Conservation (phyloP, 805 yeast genomes). For the Pichia rugopelliculosa region DNA sequence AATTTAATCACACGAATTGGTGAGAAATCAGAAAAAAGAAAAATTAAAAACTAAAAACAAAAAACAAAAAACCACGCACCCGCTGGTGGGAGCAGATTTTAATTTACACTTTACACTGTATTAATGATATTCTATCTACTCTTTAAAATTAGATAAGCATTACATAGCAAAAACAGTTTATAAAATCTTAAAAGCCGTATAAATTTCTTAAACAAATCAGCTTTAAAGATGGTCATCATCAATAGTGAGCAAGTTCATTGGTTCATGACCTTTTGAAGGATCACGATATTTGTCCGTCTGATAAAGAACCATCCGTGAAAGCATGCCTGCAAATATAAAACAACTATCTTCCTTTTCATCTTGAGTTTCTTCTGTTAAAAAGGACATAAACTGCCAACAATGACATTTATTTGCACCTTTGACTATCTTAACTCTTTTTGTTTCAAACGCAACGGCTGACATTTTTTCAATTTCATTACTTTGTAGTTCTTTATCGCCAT, state of each 20-base stretch:
- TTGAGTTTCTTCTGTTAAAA: conserved; percentile 34
- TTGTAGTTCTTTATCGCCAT: conserved; percentile 38
- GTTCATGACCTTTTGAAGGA: conserved; percentile 20
- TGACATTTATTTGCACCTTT: conserved; percentile 33
- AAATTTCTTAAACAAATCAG: no score
- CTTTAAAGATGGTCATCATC: conserved; percentile 25
- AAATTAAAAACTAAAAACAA: neutral
- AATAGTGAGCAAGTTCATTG: conserved; percentile 29
- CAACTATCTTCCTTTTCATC: conserved; percentile 39
- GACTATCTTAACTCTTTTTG: conserved; percentile 30
- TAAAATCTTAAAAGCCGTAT: no score
- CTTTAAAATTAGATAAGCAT: neutral
- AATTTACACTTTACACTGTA: no score
- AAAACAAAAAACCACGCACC: neutral
- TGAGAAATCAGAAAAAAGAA: neutral
- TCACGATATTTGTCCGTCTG: conserved; percentile 25
- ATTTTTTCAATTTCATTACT: conserved; percentile 32
- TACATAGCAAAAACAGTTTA: neutral
- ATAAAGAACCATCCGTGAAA: conserved; percentile 41
- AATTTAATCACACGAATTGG: neutral
- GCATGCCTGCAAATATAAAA: conserved; percentile 30
- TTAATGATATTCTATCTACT: no score
- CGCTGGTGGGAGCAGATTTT: no score
- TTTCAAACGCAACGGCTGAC: conserved; percentile 18
- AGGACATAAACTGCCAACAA: conserved; percentile 41